Evolutionary conservation across 192 early-diverging fungal species (phyloP), one percentile per base, ranked within the genome.

Genomic region (Linnemannia hyalina): DNA sequence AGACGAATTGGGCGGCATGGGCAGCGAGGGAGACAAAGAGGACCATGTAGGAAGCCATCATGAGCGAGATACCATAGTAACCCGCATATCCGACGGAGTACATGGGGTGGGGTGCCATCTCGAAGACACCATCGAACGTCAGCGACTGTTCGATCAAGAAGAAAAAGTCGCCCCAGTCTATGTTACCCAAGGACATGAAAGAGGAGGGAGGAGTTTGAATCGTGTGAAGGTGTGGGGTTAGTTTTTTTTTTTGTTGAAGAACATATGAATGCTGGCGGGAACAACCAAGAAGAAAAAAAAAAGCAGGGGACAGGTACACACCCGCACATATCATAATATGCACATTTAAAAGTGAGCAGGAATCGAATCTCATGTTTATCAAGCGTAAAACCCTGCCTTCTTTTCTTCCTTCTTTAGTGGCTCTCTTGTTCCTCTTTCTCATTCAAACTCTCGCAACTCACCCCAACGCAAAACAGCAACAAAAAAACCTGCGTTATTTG

Each of bases 111-210:
- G 98, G 98, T 0, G 97, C 97, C 95, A 97, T 96, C 87, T 98
- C 97, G 90, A 98, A 98, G 26, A 97, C 96, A 55, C 97, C 96
- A 87, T 97, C 95, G 88, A 98, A 96, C 0, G 96, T 97, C 52
- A 97, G 89, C n/a, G 97, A 95, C 85, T 95, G 94, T 79, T 96
- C 95, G 70, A 97, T 92, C 72, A 98, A 88, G 88, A 99, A 99
- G 92, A 99, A 99, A 84, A 99, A 99, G 88, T 99, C 97, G 74
- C 98, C 98, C 98, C 98, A 99, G 89, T 99, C 96, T 96, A 80
- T 68, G 22, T 46, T 46, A 46, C 13, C 44, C 10, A n/a, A 65
- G 63, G 44, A 73, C 46, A 47, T 23, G 55, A 78, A 38, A 52
- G 35, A 60, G 46, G 32, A 70, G 32, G 74, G 20, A 82, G 75